These are phyloP conservation scores for Acanthamoeba healyi DNA, from an alignment of 208 protist genomes.

Conservation along the genomic window DNA sequence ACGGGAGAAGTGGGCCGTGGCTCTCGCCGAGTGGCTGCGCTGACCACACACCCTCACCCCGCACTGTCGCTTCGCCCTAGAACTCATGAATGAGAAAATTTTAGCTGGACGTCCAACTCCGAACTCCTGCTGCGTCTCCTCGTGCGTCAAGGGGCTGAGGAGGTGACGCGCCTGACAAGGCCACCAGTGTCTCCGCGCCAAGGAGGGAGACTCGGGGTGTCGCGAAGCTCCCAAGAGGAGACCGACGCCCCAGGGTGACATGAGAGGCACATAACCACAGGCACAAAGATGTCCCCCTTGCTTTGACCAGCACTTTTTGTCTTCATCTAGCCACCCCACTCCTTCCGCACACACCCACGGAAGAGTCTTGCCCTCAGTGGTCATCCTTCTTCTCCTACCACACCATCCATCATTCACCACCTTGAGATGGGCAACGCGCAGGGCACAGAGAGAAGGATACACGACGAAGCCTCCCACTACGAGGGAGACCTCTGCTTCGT, in stretches of 20 bases:
- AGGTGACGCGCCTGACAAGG: too few relatives aligned
- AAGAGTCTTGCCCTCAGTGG: not conserved
- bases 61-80: too few relatives aligned
- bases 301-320: too few relatives aligned
- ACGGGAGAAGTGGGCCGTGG: conserved; percentile 34
- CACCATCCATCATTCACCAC: not conserved
- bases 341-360: too few relatives aligned
- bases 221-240: not conserved
- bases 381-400: not conserved
- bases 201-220: not conserved
- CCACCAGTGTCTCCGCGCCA: too few relatives aligned
- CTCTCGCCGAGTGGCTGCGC: conserved; percentile 10
- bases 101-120: too few relatives aligned
- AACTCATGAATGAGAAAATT: not conserved
- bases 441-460: conserved; percentile 13
- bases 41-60: not conserved
- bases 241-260: too few relatives aligned
- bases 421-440: conserved; percentile 26
- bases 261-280: not conserved
- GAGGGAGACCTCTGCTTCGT: conserved; percentile 30
- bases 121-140: too few relatives aligned
- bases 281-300: not conserved
- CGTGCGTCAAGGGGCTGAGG: too few relatives aligned
- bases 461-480: not conserved
- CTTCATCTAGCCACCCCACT: too few relatives aligned